Conservation (phyloP, 306 rosid genomes). For the Fagus sylvatica region DNA sequence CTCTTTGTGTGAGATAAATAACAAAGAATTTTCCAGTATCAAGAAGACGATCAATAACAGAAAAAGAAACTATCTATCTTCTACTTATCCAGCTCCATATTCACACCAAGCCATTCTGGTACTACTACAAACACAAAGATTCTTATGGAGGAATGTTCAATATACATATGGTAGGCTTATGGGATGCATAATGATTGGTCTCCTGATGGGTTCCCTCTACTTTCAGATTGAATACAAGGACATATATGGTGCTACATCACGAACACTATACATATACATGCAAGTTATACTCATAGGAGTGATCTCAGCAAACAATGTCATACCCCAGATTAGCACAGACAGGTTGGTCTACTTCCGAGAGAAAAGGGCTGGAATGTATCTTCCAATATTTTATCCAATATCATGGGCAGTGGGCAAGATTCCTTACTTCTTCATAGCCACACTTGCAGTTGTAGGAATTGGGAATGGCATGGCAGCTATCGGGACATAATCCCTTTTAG, state of each 20-base stretch:
- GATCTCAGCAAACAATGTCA: conserved; percentile 11
- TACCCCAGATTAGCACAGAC: conserved; percentile 6
- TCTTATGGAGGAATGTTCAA: conserved; percentile 19
- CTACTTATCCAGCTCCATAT: conserved; percentile 2
- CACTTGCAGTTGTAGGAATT: conserved; percentile 5
- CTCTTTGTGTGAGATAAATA: conserved; percentile 1
- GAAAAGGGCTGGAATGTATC: conserved; percentile 7
- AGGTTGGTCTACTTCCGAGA: neutral
- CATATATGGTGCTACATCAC: conserved; percentile 1
- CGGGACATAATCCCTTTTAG: neutral
- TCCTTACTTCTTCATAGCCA: conserved; percentile 4
- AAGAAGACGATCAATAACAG: neutral
- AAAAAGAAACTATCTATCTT: neutral
- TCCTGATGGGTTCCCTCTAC: conserved; percentile 13
- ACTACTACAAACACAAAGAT: conserved; percentile 5
- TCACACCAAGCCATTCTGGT: conserved; percentile 10
- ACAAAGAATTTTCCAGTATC: neutral
- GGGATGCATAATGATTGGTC: neutral
- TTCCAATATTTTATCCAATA: neutral
- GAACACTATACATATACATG: conserved; percentile 7
- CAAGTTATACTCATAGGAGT: conserved; percentile 17
- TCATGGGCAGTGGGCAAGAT: conserved; percentile 4
- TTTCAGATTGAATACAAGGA: neutral
- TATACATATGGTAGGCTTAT: conserved; percentile 4
- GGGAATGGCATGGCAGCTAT: conserved; percentile 10